Conservation (phyloP, 1,139 yeast species). For the Geotrichum aggregatum region DNA sequence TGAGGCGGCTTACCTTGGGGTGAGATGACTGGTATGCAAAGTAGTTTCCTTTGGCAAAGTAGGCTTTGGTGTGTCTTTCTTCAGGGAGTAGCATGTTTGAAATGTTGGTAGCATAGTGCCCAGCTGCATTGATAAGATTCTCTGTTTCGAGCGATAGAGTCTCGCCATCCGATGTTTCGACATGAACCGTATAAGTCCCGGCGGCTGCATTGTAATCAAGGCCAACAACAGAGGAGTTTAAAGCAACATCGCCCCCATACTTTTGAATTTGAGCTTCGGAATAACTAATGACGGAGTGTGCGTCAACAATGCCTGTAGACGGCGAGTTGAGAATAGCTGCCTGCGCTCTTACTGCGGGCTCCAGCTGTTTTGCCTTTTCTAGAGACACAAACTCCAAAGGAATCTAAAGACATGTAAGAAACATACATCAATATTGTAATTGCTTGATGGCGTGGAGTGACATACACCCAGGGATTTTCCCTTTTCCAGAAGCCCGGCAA, state of each 20-base stretch:
- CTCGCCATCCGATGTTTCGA: slow-evolving; percentile 33
- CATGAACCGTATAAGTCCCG: slow-evolving; percentile 21
- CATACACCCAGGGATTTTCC: slow-evolving; percentile 44
- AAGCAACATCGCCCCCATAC: slow-evolving; percentile 60
- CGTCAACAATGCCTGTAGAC: slow-evolving; percentile 77
- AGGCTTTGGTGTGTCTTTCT: slow-evolving; percentile 54
- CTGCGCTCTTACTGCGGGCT: slow-evolving; percentile 64
- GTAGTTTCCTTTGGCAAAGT: slow-evolving; percentile 82
- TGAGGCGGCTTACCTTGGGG: slow-evolving; percentile 43
- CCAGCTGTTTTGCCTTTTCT: slow-evolving; percentile 44
- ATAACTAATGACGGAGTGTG: slow-evolving; percentile 68
- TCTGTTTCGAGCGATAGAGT: slow-evolving; percentile 50
- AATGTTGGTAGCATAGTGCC: slow-evolving; percentile 64
- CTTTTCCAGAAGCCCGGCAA: slow-evolving; percentile 50
- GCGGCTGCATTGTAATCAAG: slow-evolving; percentile 36
- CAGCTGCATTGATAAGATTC: slow-evolving; percentile 70
- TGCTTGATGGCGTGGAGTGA: too few relatives aligned
- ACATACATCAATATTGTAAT: not conserved
- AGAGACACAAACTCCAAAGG: slow-evolving; percentile 56
- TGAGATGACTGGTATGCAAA: slow-evolving; percentile 51
- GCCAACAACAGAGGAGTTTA: slow-evolving; percentile 54
- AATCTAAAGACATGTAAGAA: slow-evolving; percentile 35
- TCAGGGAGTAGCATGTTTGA: slow-evolving; percentile 66
- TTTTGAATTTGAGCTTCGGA: slow-evolving; percentile 52
- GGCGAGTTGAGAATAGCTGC: slow-evolving; percentile 70